Percentiles rank a stretch among this genome's conserved stretches.
phyloP scores from a whole-genome alignment of 768 basidiomycete genomes.

The Tubosaeta sp. region DNA sequence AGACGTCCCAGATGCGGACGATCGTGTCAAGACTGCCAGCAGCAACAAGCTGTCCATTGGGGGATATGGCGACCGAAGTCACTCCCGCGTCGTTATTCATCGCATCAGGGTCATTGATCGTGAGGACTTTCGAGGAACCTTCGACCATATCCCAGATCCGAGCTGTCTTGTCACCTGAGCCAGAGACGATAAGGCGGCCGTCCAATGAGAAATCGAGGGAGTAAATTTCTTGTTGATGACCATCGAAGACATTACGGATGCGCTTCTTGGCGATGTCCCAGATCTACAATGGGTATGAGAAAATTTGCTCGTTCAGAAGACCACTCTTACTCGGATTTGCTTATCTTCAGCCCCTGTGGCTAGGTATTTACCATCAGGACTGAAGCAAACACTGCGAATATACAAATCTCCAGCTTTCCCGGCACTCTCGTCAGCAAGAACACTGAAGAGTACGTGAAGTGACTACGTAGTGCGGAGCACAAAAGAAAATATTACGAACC shows the following conservation, averaged over 20 bases:
- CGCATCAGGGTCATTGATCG: constrained; percentile 46
- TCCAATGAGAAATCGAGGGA: constrained; percentile 89
- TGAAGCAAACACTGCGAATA: constrained; percentile 81
- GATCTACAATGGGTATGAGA: constrained; percentile 48
- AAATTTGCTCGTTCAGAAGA: background rate
- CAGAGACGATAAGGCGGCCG: constrained; percentile 82
- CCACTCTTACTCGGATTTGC: constrained; percentile 69
- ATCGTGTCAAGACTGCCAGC: constrained; percentile 73
- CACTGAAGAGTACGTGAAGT: constrained; percentile 37
- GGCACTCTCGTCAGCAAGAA: constrained; percentile 73
- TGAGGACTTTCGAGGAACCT: constrained; percentile 31
- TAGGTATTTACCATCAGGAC: constrained; percentile 64
- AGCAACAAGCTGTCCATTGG: constrained; percentile 62
- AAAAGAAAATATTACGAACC: constrained; percentile 44
- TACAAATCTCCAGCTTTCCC: constrained; percentile 79
- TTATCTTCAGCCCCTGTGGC: constrained; percentile 90
- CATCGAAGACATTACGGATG: constrained; percentile 78
- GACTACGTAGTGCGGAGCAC: constrained; percentile 3
- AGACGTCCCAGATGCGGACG: constrained; percentile 78
- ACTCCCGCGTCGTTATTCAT: constrained; percentile 60
- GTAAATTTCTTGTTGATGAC: constrained; percentile 92
- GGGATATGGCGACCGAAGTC: constrained; percentile 75
- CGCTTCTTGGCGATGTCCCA: constrained; percentile 86
- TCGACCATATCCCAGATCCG: constrained; percentile 65
- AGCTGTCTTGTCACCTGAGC: constrained; percentile 73